Evolutionary conservation across 2,329 filamentous ascomycete genomes (phyloP).

Genomic region (Colletotrichum sidae): DNA sequence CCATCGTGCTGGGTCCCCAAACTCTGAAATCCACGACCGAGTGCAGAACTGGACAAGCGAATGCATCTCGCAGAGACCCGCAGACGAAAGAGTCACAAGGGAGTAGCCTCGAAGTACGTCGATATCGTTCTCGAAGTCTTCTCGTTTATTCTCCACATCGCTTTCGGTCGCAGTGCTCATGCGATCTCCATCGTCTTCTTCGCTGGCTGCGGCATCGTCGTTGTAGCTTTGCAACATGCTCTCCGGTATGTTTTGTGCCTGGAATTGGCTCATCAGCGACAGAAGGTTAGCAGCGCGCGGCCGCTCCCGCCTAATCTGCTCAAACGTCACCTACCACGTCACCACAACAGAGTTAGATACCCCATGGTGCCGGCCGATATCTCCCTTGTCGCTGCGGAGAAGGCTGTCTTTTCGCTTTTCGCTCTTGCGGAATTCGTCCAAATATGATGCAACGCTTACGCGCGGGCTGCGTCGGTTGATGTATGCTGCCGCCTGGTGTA

Average conservation of each 20-base stretch:
- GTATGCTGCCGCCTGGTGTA: conserved; percentile 50
- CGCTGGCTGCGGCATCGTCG: conserved; percentile 4
- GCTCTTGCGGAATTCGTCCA: conserved; percentile 43
- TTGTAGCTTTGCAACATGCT: conserved; percentile 6
- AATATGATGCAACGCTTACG: conserved; percentile 42
- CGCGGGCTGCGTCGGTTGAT: conserved; percentile 46
- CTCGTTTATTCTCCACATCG: too few relatives aligned
- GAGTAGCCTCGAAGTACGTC: conserved; percentile 49
- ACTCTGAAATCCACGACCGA: conserved; percentile 37
- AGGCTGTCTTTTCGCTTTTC: conserved; percentile 39
- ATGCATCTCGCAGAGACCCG: conserved; percentile 54
- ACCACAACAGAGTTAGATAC: conserved; percentile 44
- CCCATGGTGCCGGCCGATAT: conserved; percentile 3
- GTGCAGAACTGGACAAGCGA: conserved; percentile 48
- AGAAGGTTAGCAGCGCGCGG: conserved; percentile 54
- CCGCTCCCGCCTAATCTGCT: conserved; percentile 47
- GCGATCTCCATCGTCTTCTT: conserved; percentile 43
- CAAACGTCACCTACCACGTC: conserved; percentile 45
- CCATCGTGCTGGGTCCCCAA: conserved; percentile 22
- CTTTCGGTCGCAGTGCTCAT: too few relatives aligned
- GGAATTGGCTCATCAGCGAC: conserved; percentile 59
- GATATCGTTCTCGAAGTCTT: conserved; percentile 43
- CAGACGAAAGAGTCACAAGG: conserved; percentile 44
- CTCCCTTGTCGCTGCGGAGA: conserved; percentile 38
- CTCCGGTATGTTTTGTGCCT: conserved; percentile 51